A percentile compares a stretch with the other conserved stretches of the same genome.
phyloP scores from a whole-genome alignment of 2,329 filamentous ascomycete genomes.

The Aspergillus felis region DNA sequence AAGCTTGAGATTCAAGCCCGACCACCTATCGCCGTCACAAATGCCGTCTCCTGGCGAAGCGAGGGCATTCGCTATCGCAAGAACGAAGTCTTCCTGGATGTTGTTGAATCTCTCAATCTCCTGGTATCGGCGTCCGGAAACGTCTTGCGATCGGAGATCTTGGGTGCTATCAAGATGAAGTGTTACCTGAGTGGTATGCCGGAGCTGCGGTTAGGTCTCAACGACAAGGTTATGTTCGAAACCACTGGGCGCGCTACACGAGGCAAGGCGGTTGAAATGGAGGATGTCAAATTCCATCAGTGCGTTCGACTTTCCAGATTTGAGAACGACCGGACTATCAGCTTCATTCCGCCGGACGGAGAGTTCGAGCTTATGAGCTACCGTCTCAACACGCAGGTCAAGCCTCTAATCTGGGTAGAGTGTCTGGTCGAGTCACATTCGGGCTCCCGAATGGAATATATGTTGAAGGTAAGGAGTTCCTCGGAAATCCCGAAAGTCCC shows the following conservation, averaged over 20 bases:
- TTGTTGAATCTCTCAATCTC: conserved; percentile 93
- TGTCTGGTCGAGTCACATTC: conserved; percentile 96
- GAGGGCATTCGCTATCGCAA: conserved; percentile 98
- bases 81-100: conserved; percentile 98
- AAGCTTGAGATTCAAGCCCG: conserved; percentile 96
- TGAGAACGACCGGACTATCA: conserved; percentile 97
- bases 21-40: conserved; percentile 95
- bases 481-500: too few relatives aligned
- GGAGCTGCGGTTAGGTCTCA: conserved; percentile 85
- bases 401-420: conserved; percentile 98
- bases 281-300: conserved; percentile 99
- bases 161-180: conserved; percentile 99
- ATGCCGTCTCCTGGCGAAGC: conserved; percentile 95
- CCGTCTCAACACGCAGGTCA: conserved; percentile 96
- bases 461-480: conserved; percentile 67
- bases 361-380: conserved; percentile 99
- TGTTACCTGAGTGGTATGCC: conserved; percentile 99
- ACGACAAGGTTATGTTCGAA: conserved; percentile 99
- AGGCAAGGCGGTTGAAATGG: conserved; percentile 98
- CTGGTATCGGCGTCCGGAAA: conserved; percentile 93
- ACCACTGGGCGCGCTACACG: conserved; percentile 89
- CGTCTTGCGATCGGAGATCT: conserved; percentile 90
- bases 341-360: conserved; percentile 96
- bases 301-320: conserved; percentile 93
- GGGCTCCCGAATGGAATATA: conserved; percentile 94